Base-by-base conservation (phyloP, 108 stramenopile genomes). In the Licmophora abbreviata region DNA sequence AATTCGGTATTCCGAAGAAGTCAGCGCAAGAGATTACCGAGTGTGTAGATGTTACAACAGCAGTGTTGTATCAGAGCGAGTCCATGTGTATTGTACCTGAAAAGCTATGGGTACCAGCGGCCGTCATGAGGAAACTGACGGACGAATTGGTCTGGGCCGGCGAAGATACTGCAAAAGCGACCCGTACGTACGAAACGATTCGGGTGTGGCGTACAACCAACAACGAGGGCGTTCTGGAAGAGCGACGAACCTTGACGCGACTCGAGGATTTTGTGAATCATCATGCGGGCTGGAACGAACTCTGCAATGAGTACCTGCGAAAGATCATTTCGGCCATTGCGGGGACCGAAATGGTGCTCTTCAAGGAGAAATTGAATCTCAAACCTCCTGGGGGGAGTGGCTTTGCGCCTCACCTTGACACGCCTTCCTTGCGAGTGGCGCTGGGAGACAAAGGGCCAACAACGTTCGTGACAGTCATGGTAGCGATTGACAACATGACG, bases 291-390 rank as follows among this genome's bases (percentile, higher is more conserved):
- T 80, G 79, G 79, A 69, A 59, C 10, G 59, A 66, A 7, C 51
- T 82, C 18, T 76, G 79, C 47, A 53, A 64, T 51, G 66, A 37
- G 12, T 74, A 82, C 45, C 28, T 82, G 24, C 29, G 53, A 31
- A 21, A 41, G 5, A 31, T 58, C 29, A 29, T 77, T n/a, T 82
- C 80, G 8, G 44, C 58, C 17, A 45, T 60, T 0, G 49, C 71
- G 37, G 70, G 64, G 0, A 31, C 41, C 22, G 58, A 66, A 38
- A 74, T 77, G 73, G 76, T 76, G 0, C 54, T 85, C 44, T 85
- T 57, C 64, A 85, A 85, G 50, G 83, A 85, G 64, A 85, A 85
- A 58, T 61, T 85, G 14, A 85, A 85, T 50, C 35, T 79, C 14
- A 85, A 85, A 56, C 83, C 83, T 10, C 76, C 79, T 0, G 74